Percentiles rank a stretch among this genome's conserved stretches.
phyloP scores from a whole-genome alignment of 2,329 filamentous ascomycete genomes.

The Knoxdaviesia proteae region DNA sequence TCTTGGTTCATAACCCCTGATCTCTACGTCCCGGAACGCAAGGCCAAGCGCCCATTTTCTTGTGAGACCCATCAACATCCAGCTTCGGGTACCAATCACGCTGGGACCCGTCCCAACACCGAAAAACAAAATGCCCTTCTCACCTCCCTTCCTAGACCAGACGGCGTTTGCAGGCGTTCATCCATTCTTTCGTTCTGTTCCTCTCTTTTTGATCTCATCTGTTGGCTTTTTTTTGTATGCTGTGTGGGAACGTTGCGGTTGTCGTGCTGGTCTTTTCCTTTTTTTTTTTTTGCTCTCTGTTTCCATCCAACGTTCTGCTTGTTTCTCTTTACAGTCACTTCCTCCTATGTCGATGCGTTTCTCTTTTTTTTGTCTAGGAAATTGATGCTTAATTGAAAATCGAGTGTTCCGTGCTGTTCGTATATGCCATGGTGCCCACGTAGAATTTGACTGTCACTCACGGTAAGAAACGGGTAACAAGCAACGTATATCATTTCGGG shows the following conservation, averaged over 20 bases:
- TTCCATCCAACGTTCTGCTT: not conserved
- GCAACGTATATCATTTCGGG: too few species aligned
- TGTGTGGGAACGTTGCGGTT: not conserved
- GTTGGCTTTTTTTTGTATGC: not conserved
- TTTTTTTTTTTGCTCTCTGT: conserved; percentile 1
- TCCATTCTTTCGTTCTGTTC: conserved; percentile 1
- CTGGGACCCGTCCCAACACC: too few species aligned
- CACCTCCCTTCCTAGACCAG: too few species aligned
- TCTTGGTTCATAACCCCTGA: not conserved
- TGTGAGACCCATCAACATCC: too few species aligned
- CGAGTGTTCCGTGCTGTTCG: too few species aligned
- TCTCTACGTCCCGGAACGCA: not conserved
- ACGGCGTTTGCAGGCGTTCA: too few species aligned
- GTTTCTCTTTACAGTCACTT: not conserved
- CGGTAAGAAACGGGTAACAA: too few species aligned
- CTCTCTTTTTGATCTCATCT: conserved; percentile 2
- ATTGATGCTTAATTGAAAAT: not conserved
- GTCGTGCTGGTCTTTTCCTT: not conserved
- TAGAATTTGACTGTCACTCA: too few species aligned
- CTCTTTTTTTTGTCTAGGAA: not conserved
- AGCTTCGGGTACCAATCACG: too few species aligned
- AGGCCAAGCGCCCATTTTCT: too few species aligned
- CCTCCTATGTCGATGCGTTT: not conserved
- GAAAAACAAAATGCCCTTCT: too few species aligned
- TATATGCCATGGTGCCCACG: not conserved